These are phyloP conservation scores for Lasiodiplodia hormozganensis DNA, from an alignment of 2,329 filamentous ascomycete species.

Conservation along the genomic window DNA sequence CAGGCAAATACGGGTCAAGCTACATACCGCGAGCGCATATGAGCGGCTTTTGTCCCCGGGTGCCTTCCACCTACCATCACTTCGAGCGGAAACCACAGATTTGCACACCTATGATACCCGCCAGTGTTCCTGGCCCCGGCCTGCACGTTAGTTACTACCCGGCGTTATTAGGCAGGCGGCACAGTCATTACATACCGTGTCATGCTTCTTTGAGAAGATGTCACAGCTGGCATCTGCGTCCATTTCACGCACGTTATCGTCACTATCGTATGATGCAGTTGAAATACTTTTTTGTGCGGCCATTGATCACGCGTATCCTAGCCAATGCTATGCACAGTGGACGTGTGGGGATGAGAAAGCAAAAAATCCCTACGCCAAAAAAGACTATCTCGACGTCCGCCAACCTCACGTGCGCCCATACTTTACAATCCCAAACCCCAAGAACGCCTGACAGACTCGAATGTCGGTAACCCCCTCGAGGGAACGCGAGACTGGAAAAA, in stretches of 20 bases:
- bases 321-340: conserved; percentile 29
- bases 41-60: no score
- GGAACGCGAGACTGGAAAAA: conserved; percentile 13
- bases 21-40: no score
- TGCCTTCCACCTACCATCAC: no score
- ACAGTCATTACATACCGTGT: neutral
- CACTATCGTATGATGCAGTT: neutral
- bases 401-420: conserved; percentile 24
- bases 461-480: conserved; percentile 7
- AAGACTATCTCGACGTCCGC: conserved; percentile 22
- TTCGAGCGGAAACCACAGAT: no score
- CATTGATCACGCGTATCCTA: conserved; percentile 22
- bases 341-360: conserved; percentile 16
- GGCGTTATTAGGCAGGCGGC: no score
- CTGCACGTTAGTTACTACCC: no score
- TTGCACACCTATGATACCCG: no score
- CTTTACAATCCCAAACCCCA: conserved; percentile 26
- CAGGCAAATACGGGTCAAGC: no score
- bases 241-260: neutral
- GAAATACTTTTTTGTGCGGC: conserved; percentile 13
- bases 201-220: neutral
- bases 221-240: neutral
- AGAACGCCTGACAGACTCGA: conserved; percentile 21
- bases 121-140: no score
- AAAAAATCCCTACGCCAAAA: conserved; percentile 19